Base-by-base conservation (phyloP, 2,329 filamentous ascomycete genomes). In the Setomelanomma holmii region DNA sequence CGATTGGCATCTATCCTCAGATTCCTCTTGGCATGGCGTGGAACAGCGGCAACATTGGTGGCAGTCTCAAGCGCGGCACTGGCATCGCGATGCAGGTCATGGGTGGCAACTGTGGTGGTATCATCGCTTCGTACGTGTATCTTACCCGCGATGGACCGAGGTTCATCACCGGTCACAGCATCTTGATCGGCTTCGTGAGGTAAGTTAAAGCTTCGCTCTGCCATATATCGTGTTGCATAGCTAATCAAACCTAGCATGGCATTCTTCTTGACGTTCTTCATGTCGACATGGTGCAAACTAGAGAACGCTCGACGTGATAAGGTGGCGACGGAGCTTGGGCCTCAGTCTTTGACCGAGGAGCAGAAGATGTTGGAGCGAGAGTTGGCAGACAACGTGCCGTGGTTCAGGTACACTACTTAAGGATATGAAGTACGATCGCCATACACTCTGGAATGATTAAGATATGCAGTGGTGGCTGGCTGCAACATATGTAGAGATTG, bases 91-190 rank as follows among this genome's bases (percentile, higher is more conserved):
- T 84, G 78, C 81, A 83, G 57, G 78, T 83, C 34, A 81, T 80
- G 53, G 78, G 80, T 17, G 80, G 79, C 4, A 76, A 78, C 20
- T 80, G 96, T 43, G 95, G 95, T 68, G 92, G 92, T 23, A 85
- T 96, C n/a, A 82, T 84, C 44, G 76, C 81, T 1, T 75, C 77
- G 4, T 83, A 80, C 55, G 75, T 83, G 12, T 85, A 81, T 56
- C 67, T 78, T 5, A 51, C 72, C 19, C 72, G 74, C 22, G 76
- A 83, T 57, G 62, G 64, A 2, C 75, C 77, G 24, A 64, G 76
- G 22, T 83, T 79, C 60, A 73, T 76, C 23, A 68, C 66, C 8
- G 81, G 80, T 1, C 79, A 82, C 56, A 70, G 71, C 20, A 77
- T 78, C 17, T 69, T 82, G 33, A 76, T 83, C 21, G 78, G 71